Percentiles rank a stretch among this genome's conserved stretches.
phyloP scores from a whole-genome alignment of 2,329 filamentous ascomycete genomes.

The Mariannaea sp. region DNA sequence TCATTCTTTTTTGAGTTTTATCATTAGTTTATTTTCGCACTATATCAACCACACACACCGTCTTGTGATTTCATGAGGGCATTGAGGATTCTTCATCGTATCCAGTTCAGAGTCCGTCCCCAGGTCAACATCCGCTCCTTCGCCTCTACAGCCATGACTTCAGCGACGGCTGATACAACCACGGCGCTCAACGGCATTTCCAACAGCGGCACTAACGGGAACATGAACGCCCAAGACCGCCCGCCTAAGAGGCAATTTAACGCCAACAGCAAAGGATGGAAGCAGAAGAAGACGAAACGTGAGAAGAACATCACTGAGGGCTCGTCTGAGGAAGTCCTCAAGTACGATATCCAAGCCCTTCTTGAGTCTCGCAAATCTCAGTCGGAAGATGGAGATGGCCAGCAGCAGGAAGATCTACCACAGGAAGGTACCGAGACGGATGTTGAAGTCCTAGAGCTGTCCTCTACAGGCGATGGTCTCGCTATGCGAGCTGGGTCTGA shows the following conservation, averaged over 20 bases:
- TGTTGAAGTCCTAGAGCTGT: conserved; percentile 79
- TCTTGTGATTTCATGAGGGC: conserved; percentile 27
- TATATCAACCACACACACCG: neutral
- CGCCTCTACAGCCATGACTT: conserved; percentile 35
- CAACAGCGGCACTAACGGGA: conserved; percentile 19
- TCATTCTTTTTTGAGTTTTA: too few species aligned
- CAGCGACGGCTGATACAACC: conserved; percentile 21
- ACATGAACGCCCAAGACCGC: conserved; percentile 12
- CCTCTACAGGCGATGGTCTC: conserved; percentile 90
- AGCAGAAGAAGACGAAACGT: conserved; percentile 60
- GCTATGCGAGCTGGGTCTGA: conserved; percentile 68
- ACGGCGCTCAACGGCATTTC: conserved; percentile 10
- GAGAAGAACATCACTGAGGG: conserved; percentile 65
- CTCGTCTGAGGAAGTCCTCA: conserved; percentile 69
- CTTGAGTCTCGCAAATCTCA: conserved; percentile 49
- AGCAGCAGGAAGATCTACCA: conserved; percentile 54
- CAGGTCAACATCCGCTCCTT: conserved; percentile 25
- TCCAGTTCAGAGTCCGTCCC: conserved; percentile 25
- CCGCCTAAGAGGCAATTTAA: conserved; percentile 31
- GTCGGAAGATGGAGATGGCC: conserved; percentile 37
- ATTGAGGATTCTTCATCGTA: conserved; percentile 22
- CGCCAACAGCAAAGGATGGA: conserved; percentile 36
- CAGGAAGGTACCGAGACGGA: conserved; percentile 76
- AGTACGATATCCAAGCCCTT: conserved; percentile 64
- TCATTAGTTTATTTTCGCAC: too few species aligned